Evolutionary conservation across 2,329 filamentous ascomycete genomes (phyloP).

Genomic region (Paecilomyces variotii): DNA sequence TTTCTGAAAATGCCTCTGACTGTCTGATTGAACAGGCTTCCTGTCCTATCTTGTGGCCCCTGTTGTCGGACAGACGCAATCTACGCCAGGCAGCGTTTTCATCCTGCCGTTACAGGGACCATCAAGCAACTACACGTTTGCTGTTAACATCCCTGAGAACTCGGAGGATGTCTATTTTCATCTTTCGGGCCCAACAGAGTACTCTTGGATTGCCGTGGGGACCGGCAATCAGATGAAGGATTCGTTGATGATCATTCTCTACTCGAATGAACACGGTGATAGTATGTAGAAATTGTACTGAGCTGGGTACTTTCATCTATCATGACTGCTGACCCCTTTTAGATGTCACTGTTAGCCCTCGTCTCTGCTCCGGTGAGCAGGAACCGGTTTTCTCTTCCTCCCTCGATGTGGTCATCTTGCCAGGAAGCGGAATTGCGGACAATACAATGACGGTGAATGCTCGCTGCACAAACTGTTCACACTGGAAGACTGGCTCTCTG

Average conservation of each 20-base stretch:
- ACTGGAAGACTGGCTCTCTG: constrained; percentile 9
- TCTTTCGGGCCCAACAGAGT: constrained; percentile 13
- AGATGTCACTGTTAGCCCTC: constrained; percentile 14
- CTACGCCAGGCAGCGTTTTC: constrained; percentile 8
- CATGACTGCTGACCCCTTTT: not conserved
- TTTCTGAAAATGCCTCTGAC: not conserved
- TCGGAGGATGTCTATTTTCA: constrained; percentile 18
- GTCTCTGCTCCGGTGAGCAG: constrained; percentile 11
- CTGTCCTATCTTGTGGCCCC: not conserved
- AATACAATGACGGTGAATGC: constrained; percentile 10
- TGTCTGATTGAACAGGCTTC: not conserved
- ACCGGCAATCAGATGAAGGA: constrained; percentile 12
- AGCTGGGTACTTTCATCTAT: not conserved
- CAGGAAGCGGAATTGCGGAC: constrained; percentile 9
- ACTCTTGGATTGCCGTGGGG: constrained; percentile 16
- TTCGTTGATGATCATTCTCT: constrained; percentile 12
- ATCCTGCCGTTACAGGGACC: constrained; percentile 7
- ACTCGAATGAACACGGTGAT: constrained; percentile 8
- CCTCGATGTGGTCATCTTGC: constrained; percentile 8
- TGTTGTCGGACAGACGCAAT: not conserved
- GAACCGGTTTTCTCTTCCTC: constrained; percentile 12
- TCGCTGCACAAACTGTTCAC: constrained; percentile 12
- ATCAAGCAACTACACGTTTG: constrained; percentile 12
- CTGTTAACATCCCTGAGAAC: constrained; percentile 15
- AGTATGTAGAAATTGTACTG: constrained; percentile 3